phyloP scores from a whole-genome alignment of 352 stramenopile species.

The Pythium diclinum region DNA sequence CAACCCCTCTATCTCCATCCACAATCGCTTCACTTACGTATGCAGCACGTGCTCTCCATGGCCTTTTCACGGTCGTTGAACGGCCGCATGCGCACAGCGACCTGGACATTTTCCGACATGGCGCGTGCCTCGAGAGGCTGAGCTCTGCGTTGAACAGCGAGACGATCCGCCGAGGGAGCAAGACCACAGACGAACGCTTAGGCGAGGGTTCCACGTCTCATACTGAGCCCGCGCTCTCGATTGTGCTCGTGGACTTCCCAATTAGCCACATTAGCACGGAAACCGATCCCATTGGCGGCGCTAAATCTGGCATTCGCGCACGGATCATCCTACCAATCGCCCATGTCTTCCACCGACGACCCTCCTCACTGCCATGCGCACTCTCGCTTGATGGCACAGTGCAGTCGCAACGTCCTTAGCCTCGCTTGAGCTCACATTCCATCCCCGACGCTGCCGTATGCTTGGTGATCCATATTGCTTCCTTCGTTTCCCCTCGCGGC shows the following conservation, averaged over 20 bases:
- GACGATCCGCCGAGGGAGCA: neutral
- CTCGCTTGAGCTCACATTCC: too few relatives aligned
- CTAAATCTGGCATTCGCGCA: neutral
- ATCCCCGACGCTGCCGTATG: neutral
- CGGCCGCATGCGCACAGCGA: constrained; percentile 73
- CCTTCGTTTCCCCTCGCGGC: neutral
- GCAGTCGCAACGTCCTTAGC: too few relatives aligned
- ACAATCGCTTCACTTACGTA: constrained; percentile 26
- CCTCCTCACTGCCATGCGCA: neutral
- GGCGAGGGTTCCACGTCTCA: neutral
- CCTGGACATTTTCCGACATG: constrained; percentile 85
- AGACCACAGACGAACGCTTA: neutral
- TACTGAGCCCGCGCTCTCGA: neutral
- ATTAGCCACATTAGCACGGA: neutral
- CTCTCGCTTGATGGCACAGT: too few relatives aligned
- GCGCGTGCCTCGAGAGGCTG: neutral
- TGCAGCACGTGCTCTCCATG: constrained; percentile 67
- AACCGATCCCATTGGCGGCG: neutral
- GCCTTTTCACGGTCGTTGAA: constrained; percentile 82
- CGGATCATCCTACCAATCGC: neutral
- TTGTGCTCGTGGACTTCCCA: neutral
- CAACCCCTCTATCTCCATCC: neutral
- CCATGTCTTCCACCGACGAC: neutral
- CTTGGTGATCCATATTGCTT: neutral
- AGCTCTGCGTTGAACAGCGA: neutral